Evolutionary conservation across 306 rosid genomes (phyloP).

Genomic region (Acmispon strigosus): DNA sequence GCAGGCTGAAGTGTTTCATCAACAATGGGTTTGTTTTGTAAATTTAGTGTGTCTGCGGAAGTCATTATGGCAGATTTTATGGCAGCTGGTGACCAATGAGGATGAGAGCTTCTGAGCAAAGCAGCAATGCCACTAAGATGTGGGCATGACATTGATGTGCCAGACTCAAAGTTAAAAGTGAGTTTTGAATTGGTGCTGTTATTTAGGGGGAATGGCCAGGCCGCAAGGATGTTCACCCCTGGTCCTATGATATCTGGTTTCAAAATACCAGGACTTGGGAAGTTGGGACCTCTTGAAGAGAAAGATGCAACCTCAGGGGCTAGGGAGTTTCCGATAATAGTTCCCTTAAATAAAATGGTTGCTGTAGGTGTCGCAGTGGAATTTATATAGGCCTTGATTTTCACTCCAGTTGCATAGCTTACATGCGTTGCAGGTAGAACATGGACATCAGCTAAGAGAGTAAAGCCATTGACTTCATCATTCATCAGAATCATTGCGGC

Average conservation of each 20-base stretch:
- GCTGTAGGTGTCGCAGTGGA: conserved; percentile 52
- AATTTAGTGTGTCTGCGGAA: conserved; percentile 35
- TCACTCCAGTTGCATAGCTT: conserved; percentile 46
- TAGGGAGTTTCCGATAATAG: conserved; percentile 39
- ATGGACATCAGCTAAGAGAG: conserved; percentile 50
- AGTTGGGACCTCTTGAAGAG: conserved; percentile 74
- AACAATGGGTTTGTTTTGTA: conserved; percentile 30
- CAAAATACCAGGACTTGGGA: conserved; percentile 64
- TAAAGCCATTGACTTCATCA: conserved; percentile 35
- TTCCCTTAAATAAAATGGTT: conserved; percentile 55
- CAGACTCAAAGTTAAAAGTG: conserved; percentile 56
- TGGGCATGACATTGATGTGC: conserved; percentile 84
- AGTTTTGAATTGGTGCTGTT: conserved; percentile 33
- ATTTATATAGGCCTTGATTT: conserved; percentile 53
- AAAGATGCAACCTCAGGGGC: conserved; percentile 53
- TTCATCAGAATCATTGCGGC: conserved; percentile 63
- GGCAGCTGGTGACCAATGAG: conserved; percentile 73
- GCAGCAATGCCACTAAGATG: conserved; percentile 79
- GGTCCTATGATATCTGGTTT: conserved; percentile 76
- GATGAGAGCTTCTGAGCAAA: conserved; percentile 71
- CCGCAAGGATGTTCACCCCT: conserved; percentile 56
- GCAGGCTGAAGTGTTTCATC: conserved; percentile 54
- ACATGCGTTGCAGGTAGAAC: conserved; percentile 61
- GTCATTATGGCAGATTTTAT: conserved; percentile 80
- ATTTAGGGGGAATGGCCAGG: conserved; percentile 54